phyloP scores from a whole-genome alignment of 768 basidiomycete species.

The Tricholoma hemisulphureum region DNA sequence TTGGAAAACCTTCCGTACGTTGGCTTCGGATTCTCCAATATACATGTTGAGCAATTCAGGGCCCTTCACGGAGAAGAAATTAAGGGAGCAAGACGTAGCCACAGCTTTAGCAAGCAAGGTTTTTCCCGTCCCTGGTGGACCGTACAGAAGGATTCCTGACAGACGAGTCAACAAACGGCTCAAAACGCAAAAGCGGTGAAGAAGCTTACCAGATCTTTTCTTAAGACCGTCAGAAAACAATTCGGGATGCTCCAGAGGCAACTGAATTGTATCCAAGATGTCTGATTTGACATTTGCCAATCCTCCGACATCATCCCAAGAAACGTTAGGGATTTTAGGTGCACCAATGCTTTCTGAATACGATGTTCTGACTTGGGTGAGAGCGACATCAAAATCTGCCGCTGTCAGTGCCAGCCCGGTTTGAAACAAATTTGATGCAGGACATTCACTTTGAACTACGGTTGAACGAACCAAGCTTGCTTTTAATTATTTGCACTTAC shows the following conservation, averaged over 20 bases:
- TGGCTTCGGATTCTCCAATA: constrained; percentile 97
- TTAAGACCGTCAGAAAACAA: constrained; percentile 89
- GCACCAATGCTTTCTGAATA: constrained; percentile 96
- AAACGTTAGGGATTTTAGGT: constrained; percentile 91
- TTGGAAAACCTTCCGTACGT: constrained; percentile 91
- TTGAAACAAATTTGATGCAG: constrained; percentile 26
- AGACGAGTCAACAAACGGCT: background rate
- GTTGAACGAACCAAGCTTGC: background rate
- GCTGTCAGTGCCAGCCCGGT: constrained; percentile 47
- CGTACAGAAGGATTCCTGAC: constrained; percentile 85
- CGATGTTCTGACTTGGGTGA: constrained; percentile 67
- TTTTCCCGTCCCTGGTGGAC: constrained; percentile 95
- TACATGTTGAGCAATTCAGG: constrained; percentile 98
- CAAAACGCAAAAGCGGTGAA: background rate
- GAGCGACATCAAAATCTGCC: constrained; percentile 69
- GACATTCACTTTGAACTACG: constrained; percentile 18
- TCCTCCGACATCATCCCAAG: constrained; percentile 98
- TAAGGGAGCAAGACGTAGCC: constrained; percentile 90
- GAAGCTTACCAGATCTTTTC: constrained; percentile 80
- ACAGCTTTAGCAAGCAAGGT: constrained; percentile 95
- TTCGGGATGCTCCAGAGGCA: constrained; percentile 88
- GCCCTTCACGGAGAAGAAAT: constrained; percentile 97
- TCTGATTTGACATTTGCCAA: constrained; percentile 83
- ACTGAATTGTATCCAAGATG: constrained; percentile 93
- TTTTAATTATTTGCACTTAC: constrained; percentile 29